These are phyloP conservation scores for Yamadazyma pseudoaaseri DNA, from an alignment of 1,139 yeast species.

Conservation along the genomic window DNA sequence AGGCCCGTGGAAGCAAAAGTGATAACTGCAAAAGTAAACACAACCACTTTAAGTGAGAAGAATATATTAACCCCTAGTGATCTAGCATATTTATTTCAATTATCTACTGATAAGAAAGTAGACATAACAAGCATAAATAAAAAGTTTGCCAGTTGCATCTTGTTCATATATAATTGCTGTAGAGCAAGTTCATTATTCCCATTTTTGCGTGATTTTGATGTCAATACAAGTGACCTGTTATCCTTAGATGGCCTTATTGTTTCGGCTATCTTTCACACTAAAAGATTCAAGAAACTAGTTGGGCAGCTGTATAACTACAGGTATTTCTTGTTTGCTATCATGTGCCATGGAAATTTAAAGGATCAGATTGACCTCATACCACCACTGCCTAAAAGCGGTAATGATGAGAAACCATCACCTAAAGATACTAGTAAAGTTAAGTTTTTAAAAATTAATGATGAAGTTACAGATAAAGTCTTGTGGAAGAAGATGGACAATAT, in stretches of 20 bases:
- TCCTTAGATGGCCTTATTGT: constrained; percentile 25
- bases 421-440: background rate
- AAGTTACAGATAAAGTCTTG: constrained; percentile 1
- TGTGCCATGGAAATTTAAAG: constrained; percentile 8
- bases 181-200: constrained; percentile 32
- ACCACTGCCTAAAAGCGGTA: background rate
- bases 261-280: constrained; percentile 25
- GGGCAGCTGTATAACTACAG: constrained; percentile 21
- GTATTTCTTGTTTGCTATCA: constrained; percentile 26
- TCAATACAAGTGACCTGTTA: constrained; percentile 12
- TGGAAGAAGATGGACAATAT: constrained; percentile 16
- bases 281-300: constrained; percentile 22
- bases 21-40: constrained; percentile 22
- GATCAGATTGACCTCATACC: background rate
- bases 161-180: constrained; percentile 23
- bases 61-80: constrained; percentile 20
- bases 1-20: constrained; percentile 25
- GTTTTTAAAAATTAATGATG: background rate
- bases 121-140: constrained; percentile 7
- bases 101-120: constrained; percentile 12
- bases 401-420: constrained; percentile 1
- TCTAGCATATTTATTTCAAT: constrained; percentile 21
- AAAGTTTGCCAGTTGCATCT: constrained; percentile 12
- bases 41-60: constrained; percentile 18
- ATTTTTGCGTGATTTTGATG: constrained; percentile 20